These are phyloP conservation scores for Tilletia caries DNA, from an alignment of 1,284 basidiomycete species.

Conservation along the genomic window DNA sequence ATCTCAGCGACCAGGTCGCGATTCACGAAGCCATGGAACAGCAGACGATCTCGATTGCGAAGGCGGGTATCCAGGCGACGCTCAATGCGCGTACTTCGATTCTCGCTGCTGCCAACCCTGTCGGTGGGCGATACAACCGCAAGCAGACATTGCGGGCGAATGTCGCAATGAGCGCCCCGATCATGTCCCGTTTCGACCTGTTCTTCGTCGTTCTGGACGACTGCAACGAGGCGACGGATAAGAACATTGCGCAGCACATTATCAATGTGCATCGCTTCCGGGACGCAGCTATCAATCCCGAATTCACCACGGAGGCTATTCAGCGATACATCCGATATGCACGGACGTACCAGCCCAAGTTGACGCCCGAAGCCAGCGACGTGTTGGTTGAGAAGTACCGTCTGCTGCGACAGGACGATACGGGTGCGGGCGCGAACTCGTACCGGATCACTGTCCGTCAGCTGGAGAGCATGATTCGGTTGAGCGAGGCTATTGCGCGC, in stretches of 20 bases:
- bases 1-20: conserved; percentile 93
- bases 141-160: conserved; percentile 92
- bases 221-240: conserved; percentile 86
- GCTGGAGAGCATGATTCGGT: conserved; percentile 92
- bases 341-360: conserved; percentile 78
- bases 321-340: conserved; percentile 97
- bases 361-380: conserved; percentile 86
- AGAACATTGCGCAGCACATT: conserved; percentile 93
- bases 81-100: conserved; percentile 97
- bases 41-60: conserved; percentile 98
- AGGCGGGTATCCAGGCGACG: conserved; percentile 97
- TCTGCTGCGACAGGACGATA: conserved; percentile 84
- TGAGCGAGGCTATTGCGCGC: conserved; percentile 93
- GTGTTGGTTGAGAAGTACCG: conserved; percentile 95
- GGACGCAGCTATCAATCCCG: conserved; percentile 88
- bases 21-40: conserved; percentile 99
- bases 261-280: conserved; percentile 95
- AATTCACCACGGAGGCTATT: conserved; percentile 92
- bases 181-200: conserved; percentile 98
- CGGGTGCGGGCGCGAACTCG: conserved; percentile 71
- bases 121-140: conserved; percentile 92
- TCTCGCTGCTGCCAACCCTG: conserved; percentile 93
- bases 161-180: conserved; percentile 95
- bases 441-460: conserved; percentile 95
- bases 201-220: conserved; percentile 99